These are phyloP conservation scores for Drosera spatulata DNA, from an alignment of 179 eudicot genomes.

Conservation along the genomic window DNA sequence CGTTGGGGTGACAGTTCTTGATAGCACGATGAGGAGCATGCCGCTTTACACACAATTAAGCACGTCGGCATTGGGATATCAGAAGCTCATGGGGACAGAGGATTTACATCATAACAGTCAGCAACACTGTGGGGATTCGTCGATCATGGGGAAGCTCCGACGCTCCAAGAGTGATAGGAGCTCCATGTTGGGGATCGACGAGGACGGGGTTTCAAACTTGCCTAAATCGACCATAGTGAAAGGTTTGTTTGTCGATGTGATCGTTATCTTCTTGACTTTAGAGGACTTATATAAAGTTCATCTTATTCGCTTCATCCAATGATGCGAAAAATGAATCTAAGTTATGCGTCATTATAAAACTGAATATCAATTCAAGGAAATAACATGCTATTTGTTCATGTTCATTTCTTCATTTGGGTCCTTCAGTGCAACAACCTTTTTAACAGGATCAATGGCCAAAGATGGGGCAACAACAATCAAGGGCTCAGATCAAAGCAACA, in stretches of 20 bases:
- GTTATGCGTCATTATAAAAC: too few relatives aligned
- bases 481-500: conserved; percentile 4
- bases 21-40: conserved; percentile 68
- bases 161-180: conserved; percentile 24
- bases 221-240: background rate
- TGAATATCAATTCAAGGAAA: too few relatives aligned
- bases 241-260: background rate
- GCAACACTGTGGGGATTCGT: background rate
- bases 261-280: background rate
- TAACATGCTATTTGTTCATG: too few relatives aligned
- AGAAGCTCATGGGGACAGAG: conserved; percentile 37
- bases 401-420: too few relatives aligned
- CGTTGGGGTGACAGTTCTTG: conserved; percentile 49
- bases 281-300: too few relatives aligned
- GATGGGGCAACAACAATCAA: conserved; percentile 2
- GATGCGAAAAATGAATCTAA: too few relatives aligned
- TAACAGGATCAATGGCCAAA: background rate
- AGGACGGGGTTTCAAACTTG: background rate
- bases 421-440: background rate
- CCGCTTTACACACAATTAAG: conserved; percentile 47
- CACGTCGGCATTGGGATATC: conserved; percentile 53
- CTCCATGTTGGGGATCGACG: conserved; percentile 4
- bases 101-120: conserved; percentile 9
- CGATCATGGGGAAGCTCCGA: conserved; percentile 2
- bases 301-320: too few relatives aligned